A percentile compares a stretch with the other conserved stretches of the same genome.
Evolutionary conservation across 768 basidiomycete species (phyloP).

Genomic region (Amanita thiersii): DNA sequence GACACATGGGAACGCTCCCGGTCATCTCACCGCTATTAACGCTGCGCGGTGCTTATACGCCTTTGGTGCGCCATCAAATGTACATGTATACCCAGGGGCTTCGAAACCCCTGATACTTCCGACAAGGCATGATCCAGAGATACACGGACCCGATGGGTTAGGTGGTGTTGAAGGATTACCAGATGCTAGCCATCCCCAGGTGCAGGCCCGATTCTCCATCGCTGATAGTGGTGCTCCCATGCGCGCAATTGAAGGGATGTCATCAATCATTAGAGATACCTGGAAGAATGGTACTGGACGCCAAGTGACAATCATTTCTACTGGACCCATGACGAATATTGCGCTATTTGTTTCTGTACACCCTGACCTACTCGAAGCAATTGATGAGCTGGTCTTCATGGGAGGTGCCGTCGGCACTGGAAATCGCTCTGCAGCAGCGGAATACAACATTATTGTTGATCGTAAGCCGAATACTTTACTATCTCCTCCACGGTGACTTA

Average conservation of each 20-base stretch:
- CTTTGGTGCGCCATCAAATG: conserved; percentile 50
- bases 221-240: conserved; percentile 31
- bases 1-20: conserved; percentile 77
- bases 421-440: conserved; percentile 73
- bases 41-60: conserved; percentile 72
- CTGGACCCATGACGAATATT: conserved; percentile 82
- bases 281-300: conserved; percentile 54
- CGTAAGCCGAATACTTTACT: conserved; percentile 37
- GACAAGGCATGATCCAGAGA: conserved; percentile 60
- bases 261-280: conserved; percentile 36
- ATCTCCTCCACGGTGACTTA: background rate
- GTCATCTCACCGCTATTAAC: conserved; percentile 56
- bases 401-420: conserved; percentile 86
- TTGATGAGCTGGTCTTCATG: conserved; percentile 81
- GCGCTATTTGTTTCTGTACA: conserved; percentile 56
- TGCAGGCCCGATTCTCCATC: conserved; percentile 41
- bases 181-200: conserved; percentile 32
- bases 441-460: conserved; percentile 79
- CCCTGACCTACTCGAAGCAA: conserved; percentile 39
- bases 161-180: conserved; percentile 80
- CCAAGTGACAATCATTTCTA: conserved; percentile 65
- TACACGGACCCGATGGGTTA: conserved; percentile 78
- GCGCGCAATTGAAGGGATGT: conserved; percentile 66
- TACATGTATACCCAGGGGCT: conserved; percentile 67
- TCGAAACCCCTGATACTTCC: conserved; percentile 57